Percentiles rank a stretch among this genome's conserved stretches.
These are phyloP conservation scores for Arctostaphylos glauca DNA, from an alignment of 148 eudicot species.

Conservation along the genomic window DNA sequence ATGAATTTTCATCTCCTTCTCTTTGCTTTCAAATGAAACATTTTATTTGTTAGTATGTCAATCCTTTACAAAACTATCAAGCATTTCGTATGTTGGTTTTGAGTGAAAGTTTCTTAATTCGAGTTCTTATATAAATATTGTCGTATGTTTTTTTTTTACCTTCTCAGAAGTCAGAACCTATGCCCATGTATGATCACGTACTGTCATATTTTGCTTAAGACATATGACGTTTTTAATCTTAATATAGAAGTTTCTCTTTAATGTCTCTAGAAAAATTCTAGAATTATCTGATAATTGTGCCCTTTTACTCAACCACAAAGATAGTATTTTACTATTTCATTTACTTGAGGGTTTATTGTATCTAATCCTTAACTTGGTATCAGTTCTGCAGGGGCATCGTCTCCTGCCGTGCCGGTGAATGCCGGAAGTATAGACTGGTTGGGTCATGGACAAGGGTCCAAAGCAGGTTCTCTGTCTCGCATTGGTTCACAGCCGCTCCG, in stretches of 20 bases:
- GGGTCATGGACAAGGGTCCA: slow-evolving; percentile 79
- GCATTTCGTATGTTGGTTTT: background rate
- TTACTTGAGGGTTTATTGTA: background rate
- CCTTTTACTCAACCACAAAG: background rate
- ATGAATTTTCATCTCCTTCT: background rate
- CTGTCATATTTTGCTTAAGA: background rate
- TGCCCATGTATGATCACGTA: background rate
- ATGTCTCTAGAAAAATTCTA: background rate
- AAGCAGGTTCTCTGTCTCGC: slow-evolving; percentile 76
- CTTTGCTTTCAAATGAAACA: background rate
- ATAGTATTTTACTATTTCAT: background rate
- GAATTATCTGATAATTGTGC: background rate
- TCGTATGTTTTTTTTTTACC: background rate
- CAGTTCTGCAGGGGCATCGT: slow-evolving; percentile 97
- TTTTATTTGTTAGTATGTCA: background rate
- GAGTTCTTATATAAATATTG: too few species aligned
- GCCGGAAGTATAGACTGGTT: slow-evolving; percentile 79
- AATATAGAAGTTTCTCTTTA: background rate
- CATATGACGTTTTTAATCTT: background rate
- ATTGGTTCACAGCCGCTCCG: slow-evolving; percentile 57
- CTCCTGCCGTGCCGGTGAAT: slow-evolving; percentile 72
- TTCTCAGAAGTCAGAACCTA: background rate
- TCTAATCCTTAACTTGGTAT: slow-evolving; percentile 15
- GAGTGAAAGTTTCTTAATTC: background rate
- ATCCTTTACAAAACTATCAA: background rate